These are phyloP conservation scores for Calocybe cyanea DNA, from an alignment of 768 basidiomycete genomes.

Conservation along the genomic window DNA sequence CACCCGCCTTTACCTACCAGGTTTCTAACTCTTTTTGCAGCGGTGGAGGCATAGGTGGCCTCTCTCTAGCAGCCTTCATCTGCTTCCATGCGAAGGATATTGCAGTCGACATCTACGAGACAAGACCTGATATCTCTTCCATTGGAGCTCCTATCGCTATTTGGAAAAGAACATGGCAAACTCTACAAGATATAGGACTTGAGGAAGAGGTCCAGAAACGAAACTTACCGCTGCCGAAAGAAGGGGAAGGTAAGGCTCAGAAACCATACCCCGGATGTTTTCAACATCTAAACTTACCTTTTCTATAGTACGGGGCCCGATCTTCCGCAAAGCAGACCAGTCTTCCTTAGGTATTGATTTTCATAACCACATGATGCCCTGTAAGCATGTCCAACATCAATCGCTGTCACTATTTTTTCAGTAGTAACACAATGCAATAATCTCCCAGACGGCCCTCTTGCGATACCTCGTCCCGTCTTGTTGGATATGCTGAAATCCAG, in stretches of 20 bases:
- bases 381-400: background rate
- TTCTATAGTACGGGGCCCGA: conserved; percentile 16
- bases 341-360: conserved; percentile 19
- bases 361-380: conserved; percentile 24
- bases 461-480: conserved; percentile 19
- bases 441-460: conserved; percentile 18
- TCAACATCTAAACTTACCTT: background rate
- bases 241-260: conserved; percentile 21
- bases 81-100: conserved; percentile 24
- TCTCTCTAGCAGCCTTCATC: conserved; percentile 35
- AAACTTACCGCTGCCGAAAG: conserved; percentile 19
- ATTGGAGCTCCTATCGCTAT: conserved; percentile 38
- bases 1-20: too few species aligned
- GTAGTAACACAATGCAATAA: too few species aligned
- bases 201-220: conserved; percentile 21
- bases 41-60: conserved; percentile 33
- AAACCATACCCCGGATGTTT: too few species aligned
- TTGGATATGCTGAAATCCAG: conserved; percentile 21
- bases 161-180: conserved; percentile 36
- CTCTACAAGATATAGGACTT: conserved; percentile 35
- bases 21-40: conserved; percentile 5
- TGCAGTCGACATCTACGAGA: conserved; percentile 37
- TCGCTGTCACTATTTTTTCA: background rate
- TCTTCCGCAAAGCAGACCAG: conserved; percentile 24
- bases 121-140: conserved; percentile 33